Evolutionary conservation across 2,329 filamentous ascomycete species (phyloP), one percentile per base, ranked within the genome.

Genomic region (Monilinia aucupariae): DNA sequence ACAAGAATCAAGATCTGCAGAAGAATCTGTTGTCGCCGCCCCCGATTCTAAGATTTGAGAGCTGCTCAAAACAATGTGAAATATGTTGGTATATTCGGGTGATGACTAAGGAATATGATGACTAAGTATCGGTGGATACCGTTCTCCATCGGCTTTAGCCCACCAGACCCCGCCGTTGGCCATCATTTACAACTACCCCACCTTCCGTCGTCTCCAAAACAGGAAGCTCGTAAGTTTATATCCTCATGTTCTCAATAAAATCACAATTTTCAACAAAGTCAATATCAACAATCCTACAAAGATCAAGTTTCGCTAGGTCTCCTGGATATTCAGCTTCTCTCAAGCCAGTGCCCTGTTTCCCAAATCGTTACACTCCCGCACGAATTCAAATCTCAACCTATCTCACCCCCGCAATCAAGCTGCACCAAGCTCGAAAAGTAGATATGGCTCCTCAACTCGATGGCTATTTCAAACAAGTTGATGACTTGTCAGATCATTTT

Each of bases 391-490:
- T 50, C 55, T 34, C 61, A 39, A 64, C 54, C 37, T 73, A 73
- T 56, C 69, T 73, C n/a, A 70, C 68, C 37, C 63, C 69, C 39
- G 59, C 69, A 34, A 64, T 70, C 48, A 64, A 68, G 7, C 51
- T 64, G 25, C 84, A 86, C 71, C 85, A 87, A 81, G 80, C 83
- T 72, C 82, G 79, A 61, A 73, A 71, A 67, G 64, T 68, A 78
- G 89, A 85, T 76, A 96, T 97, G 90, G 91, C 91, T 63, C 91
- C 92, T 66, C 85, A 96, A 76, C 86, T 99, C 70, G 91, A 97
- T 76, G 83, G 87, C 68, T 97, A 89, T 82, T 97, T 97, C 82
- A 87, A 91, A 78, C 87, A 96, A 83, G 91, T 96, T 71, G 92
- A 97, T 77, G 79, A 79, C 74, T 82, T 92, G 72, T 84, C 91